Evolutionary conservation across 225 moss, liverwort and hornwort genomes (phyloP).

Genomic region (Marchantia polymorpha): DNA sequence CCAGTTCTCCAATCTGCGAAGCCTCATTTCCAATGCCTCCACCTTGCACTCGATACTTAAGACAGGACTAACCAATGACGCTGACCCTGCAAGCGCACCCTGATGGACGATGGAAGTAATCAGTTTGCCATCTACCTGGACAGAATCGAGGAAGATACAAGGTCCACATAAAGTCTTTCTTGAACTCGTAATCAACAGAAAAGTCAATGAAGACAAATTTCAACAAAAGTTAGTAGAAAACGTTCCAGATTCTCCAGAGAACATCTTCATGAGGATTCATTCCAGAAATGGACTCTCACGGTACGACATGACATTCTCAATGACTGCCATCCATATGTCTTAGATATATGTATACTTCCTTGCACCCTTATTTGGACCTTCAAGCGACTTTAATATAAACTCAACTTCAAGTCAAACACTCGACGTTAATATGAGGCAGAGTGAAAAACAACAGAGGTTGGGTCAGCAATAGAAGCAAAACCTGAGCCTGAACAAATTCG

Average conservation of each 20-base stretch:
- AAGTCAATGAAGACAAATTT: background rate
- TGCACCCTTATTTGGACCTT: background rate
- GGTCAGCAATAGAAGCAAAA: slow-evolving; percentile 15
- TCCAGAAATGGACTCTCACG: too few species aligned
- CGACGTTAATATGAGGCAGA: too few species aligned
- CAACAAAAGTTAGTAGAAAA: too few species aligned
- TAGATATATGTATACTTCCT: background rate
- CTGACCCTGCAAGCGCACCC: slow-evolving; percentile 60
- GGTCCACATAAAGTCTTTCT: background rate
- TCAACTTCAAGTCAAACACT: too few species aligned
- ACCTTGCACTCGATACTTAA: slow-evolving; percentile 59
- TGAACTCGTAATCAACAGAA: background rate
- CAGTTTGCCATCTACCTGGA: background rate
- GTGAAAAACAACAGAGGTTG: background rate
- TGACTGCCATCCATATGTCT: background rate
- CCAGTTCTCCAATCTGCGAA: slow-evolving; percentile 77
- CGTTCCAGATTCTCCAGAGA: too few species aligned
- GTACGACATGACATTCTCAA: background rate
- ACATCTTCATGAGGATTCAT: too few species aligned
- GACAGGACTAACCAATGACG: slow-evolving; percentile 49
- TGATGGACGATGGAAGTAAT: slow-evolving; percentile 15
- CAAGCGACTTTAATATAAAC: too few species aligned
- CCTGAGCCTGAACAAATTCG: slow-evolving; percentile 80
- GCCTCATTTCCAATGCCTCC: slow-evolving; percentile 65
- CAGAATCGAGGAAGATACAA: background rate